Evolutionary conservation across 768 basidiomycete species (phyloP).

Genomic region (Amanita molliuscula): DNA sequence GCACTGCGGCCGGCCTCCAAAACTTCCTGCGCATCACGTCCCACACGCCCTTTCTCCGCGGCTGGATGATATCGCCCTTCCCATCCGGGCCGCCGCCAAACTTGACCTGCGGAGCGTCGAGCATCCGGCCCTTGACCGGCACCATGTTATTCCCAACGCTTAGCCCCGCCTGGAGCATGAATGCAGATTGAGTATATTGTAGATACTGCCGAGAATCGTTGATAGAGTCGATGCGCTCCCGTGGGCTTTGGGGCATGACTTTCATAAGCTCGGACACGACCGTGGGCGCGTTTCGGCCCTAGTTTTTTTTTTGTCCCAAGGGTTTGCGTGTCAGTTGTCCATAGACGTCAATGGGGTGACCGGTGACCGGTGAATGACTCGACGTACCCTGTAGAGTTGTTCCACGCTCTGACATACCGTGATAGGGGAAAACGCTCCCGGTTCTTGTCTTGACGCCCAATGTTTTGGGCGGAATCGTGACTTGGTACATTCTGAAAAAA

Average conservation of each 20-base stretch:
- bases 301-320: neutral
- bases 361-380: too few relatives aligned
- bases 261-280: neutral
- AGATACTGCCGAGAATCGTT: neutral
- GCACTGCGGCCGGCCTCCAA: neutral
- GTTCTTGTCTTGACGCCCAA: conserved; percentile 1
- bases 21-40: conserved; percentile 2
- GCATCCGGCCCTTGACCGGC: neutral
- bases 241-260: conserved; percentile 1
- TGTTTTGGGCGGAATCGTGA: neutral
- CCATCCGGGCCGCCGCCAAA: neutral
- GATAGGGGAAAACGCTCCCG: neutral
- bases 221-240: neutral
- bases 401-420: neutral
- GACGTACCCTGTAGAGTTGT: conserved; percentile 3
- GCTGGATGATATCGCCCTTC: neutral
- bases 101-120: neutral
- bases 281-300: neutral
- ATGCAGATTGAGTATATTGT: neutral
- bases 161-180: conserved; percentile 1
- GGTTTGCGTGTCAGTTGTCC: neutral
- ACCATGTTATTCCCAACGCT: neutral
- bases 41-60: conserved; percentile 5
- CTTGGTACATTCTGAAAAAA: neutral
- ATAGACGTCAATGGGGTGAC: too few relatives aligned